Conservation (phyloP, 176 grass and related monocot genomes). For the Luzula sylvatica region DNA sequence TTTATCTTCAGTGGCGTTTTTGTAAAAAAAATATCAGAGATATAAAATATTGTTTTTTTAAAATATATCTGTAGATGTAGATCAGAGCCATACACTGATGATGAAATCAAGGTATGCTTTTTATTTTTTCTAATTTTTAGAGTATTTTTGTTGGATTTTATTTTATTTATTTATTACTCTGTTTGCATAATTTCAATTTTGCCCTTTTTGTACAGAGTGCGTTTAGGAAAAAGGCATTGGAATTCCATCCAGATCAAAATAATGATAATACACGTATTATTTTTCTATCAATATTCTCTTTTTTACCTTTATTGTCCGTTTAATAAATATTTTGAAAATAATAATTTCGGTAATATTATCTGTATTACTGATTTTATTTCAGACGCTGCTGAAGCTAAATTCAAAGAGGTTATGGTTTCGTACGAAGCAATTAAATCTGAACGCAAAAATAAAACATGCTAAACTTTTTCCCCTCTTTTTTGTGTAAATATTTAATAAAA, state of each 20-base stretch:
- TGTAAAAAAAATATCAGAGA: neutral
- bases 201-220: conserved; percentile 42
- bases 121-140: neutral
- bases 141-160: neutral
- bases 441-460: conserved; percentile 40
- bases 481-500: neutral
- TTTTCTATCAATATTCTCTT: neutral
- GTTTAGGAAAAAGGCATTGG: conserved; percentile 78
- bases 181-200: conserved; percentile 7
- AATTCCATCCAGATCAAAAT: conserved; percentile 86
- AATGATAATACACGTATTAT: conserved; percentile 54
- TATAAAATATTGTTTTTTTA: neutral
- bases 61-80: conserved; percentile 31
- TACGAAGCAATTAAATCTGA: conserved; percentile 79
- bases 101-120: conserved; percentile 59
- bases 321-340: neutral
- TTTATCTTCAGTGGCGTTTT: neutral
- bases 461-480: conserved; percentile 6
- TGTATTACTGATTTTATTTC: neutral
- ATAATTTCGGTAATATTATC: conserved; percentile 4
- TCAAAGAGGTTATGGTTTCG: conserved; percentile 74
- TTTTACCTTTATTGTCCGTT: neutral
- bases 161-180: conserved; percentile 5
- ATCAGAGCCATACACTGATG: conserved; percentile 59
- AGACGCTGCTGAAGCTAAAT: conserved; percentile 70